phyloP scores from a whole-genome alignment of 2,329 filamentous ascomycete genomes.

The Corniculantispora saksenae region DNA sequence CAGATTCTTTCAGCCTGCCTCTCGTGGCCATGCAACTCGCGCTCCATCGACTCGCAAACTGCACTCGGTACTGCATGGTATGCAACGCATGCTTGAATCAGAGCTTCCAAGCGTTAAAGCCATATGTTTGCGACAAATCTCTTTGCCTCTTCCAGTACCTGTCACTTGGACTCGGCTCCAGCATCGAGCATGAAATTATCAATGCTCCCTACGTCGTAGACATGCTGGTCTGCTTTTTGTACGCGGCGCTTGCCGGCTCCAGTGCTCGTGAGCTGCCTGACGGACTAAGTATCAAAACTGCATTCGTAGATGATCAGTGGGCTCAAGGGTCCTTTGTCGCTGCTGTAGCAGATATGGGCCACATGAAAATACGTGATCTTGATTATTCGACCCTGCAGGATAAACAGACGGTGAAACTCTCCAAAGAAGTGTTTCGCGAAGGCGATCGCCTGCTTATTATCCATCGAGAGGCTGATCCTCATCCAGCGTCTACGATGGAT shows the following conservation, averaged over 20 bases:
- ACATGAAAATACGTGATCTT: background rate
- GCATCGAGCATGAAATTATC: constrained; percentile 80
- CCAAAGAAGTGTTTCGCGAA: background rate
- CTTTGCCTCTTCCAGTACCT: constrained; percentile 90
- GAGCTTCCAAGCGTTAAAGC: constrained; percentile 70
- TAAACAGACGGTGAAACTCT: background rate
- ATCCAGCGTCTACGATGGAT: background rate
- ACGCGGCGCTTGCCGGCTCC: constrained; percentile 51
- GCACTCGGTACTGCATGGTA: constrained; percentile 83
- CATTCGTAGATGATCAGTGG: constrained; percentile 20
- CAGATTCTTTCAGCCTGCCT: constrained; percentile 48
- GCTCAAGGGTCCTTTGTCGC: constrained; percentile 2
- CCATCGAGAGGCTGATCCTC: background rate
- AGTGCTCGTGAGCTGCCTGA: constrained; percentile 46
- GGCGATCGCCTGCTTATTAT: background rate
- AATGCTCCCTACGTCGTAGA: constrained; percentile 82
- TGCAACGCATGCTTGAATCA: constrained; percentile 71
- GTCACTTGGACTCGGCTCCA: constrained; percentile 79
- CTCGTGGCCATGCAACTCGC: constrained; percentile 71
- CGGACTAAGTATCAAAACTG: constrained; percentile 42
- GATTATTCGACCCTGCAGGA: background rate
- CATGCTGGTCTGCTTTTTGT: constrained; percentile 80
- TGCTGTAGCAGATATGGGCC: background rate
- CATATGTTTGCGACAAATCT: constrained; percentile 73
- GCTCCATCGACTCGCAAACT: constrained; percentile 74